Conservation (phyloP, 441 rosid genomes). For the Mallotus repandus region DNA sequence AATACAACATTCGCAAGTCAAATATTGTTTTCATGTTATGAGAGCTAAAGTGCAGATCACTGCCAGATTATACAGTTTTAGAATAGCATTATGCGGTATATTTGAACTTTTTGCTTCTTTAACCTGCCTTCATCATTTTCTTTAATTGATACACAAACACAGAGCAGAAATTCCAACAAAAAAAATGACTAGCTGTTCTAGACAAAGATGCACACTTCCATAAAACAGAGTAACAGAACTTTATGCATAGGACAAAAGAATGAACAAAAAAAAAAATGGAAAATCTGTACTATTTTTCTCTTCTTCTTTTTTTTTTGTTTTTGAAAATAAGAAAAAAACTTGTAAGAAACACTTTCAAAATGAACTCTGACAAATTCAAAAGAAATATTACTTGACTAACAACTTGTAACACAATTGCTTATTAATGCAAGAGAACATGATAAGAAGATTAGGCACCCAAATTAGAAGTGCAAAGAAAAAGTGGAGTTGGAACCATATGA, state of each 20-base stretch:
- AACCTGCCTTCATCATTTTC: not conserved
- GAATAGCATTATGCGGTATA: too few relatives aligned
- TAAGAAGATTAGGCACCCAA: not conserved
- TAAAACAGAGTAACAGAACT: not conserved
- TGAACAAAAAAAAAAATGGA: not conserved
- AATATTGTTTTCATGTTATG: too few relatives aligned
- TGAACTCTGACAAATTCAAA: not conserved
- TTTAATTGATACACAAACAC: not conserved
- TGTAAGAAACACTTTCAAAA: not conserved
- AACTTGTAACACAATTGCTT: not conserved
- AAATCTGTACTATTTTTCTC: not conserved
- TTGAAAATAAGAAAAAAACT: too few relatives aligned
- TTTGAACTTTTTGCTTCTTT: not conserved
- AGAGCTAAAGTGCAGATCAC: too few relatives aligned
- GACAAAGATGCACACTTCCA: not conserved
- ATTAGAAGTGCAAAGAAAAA: not conserved
- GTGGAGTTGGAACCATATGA: not conserved
- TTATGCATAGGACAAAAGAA: not conserved
- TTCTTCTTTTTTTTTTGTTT: too few relatives aligned
- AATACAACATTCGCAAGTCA: too few relatives aligned
- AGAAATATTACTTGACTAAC: not conserved
- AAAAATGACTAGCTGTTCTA: not conserved
- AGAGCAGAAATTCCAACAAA: not conserved
- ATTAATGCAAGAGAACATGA: not conserved
- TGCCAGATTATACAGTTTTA: too few relatives aligned